Conservation (phyloP, 805 yeast species). For the Candida awuae region DNA sequence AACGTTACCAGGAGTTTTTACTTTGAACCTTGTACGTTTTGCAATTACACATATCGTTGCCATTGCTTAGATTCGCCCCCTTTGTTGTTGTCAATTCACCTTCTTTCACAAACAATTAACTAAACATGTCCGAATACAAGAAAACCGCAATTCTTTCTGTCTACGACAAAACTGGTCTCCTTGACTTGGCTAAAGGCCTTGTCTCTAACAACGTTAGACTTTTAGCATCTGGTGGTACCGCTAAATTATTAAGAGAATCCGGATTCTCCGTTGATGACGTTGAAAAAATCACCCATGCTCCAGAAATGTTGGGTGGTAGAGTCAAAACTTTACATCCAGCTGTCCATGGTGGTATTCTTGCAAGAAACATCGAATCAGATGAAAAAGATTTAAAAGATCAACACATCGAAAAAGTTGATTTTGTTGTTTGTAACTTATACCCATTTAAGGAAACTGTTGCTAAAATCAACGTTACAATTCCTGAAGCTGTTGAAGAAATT, state of each 20-base stretch:
- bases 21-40: too few species aligned
- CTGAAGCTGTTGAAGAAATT: slow-evolving; percentile 96
- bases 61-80: too few species aligned
- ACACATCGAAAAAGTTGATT: slow-evolving; percentile 92
- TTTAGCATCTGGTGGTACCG: slow-evolving; percentile 97
- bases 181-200: slow-evolving; percentile 94
- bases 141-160: slow-evolving; percentile 95
- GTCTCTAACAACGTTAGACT: slow-evolving; percentile 82
- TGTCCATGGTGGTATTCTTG: slow-evolving; percentile 95
- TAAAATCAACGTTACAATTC: slow-evolving; percentile 89
- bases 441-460: slow-evolving; percentile 97
- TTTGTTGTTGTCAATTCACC: neutral
- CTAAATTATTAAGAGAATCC: slow-evolving; percentile 87
- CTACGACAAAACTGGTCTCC: slow-evolving; percentile 92
- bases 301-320: slow-evolving; percentile 98
- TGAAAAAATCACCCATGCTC: slow-evolving; percentile 91
- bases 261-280: slow-evolving; percentile 98
- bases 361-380: slow-evolving; percentile 86
- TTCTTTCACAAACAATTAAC: neutral
- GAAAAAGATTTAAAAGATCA: slow-evolving; percentile 82
- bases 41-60: too few species aligned
- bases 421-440: slow-evolving; percentile 93
- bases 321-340: slow-evolving; percentile 98
- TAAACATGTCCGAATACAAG: slow-evolving; percentile 28
- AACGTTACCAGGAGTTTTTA: too few species aligned